Percentiles rank a stretch among this genome's conserved stretches.
Evolutionary conservation across 306 rosid genomes (phyloP).

Genomic region (Argentina anserina): DNA sequence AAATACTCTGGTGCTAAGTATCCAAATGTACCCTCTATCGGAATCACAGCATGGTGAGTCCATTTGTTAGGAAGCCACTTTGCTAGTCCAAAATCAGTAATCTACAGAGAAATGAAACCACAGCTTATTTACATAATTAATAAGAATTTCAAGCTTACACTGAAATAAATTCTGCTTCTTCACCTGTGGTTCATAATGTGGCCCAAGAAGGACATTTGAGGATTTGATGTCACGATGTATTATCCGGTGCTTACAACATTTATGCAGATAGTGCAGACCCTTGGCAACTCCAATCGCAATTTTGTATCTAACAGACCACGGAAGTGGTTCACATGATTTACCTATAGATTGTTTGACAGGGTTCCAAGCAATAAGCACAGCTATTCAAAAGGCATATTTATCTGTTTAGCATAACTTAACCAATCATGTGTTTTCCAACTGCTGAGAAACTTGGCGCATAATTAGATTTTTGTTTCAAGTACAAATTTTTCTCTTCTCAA

Average conservation of each 20-base stretch:
- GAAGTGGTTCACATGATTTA: slow-evolving; percentile 46
- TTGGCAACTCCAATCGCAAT: slow-evolving; percentile 80
- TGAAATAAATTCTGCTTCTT: background rate
- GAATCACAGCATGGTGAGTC: slow-evolving; percentile 90
- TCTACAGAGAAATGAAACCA: slow-evolving; percentile 32
- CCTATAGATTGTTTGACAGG: slow-evolving; percentile 35
- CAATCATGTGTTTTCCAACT: background rate
- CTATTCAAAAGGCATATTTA: background rate
- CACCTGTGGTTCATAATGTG: slow-evolving; percentile 94
- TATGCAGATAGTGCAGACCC: slow-evolving; percentile 92
- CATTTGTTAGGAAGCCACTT: slow-evolving; percentile 99
- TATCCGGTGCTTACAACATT: slow-evolving; percentile 78
- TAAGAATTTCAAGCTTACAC: background rate
- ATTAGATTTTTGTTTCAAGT: background rate
- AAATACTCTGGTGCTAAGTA: slow-evolving; percentile 91
- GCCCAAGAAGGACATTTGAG: slow-evolving; percentile 91
- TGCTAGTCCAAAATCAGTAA: slow-evolving; percentile 90
- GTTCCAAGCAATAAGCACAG: background rate
- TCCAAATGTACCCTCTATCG: slow-evolving; percentile 96
- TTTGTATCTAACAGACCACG: slow-evolving; percentile 76
- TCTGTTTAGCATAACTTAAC: background rate
- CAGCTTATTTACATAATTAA: background rate
- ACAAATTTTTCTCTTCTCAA: background rate
- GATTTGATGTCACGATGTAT: slow-evolving; percentile 96
- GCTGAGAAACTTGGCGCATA: background rate